Conservation (phyloP, 306 rosid genomes). For the Prunus kanzakura region DNA sequence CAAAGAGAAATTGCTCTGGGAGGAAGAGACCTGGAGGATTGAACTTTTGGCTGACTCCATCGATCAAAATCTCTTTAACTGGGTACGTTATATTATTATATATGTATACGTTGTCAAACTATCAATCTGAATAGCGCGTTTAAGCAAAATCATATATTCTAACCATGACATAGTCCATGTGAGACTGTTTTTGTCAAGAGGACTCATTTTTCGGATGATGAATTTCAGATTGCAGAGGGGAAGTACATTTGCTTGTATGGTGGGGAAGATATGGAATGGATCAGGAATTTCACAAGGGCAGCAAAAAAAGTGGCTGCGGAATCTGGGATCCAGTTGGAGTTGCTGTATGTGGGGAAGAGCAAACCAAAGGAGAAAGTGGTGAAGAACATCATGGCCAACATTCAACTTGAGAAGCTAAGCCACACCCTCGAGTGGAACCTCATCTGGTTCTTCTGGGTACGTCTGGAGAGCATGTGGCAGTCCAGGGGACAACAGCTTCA, state of each 20-base stretch:
- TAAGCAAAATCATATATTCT: not conserved
- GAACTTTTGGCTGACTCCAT: slow-evolving; percentile 45
- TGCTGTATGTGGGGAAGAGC: slow-evolving; percentile 60
- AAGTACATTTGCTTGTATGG: slow-evolving; percentile 58
- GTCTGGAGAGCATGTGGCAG: slow-evolving; percentile 15
- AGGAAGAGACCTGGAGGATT: slow-evolving; percentile 49
- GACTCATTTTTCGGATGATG: not conserved
- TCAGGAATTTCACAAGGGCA: slow-evolving; percentile 32
- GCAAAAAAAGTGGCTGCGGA: slow-evolving; percentile 5
- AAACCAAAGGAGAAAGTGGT: slow-evolving; percentile 39
- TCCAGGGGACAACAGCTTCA: slow-evolving; percentile 11
- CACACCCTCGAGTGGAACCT: slow-evolving; percentile 26
- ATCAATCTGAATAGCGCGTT: not conserved
- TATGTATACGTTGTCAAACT: not conserved
- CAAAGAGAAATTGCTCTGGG: slow-evolving; percentile 57
- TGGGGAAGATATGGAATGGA: slow-evolving; percentile 56
- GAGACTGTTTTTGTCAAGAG: not conserved
- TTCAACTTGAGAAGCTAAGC: slow-evolving; percentile 33
- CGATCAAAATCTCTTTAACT: slow-evolving; percentile 23
- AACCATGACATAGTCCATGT: too few relatives aligned
- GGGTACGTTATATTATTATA: slow-evolving; percentile 35
- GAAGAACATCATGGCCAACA: slow-evolving; percentile 10
- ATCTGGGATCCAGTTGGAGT: slow-evolving; percentile 36
- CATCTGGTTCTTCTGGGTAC: slow-evolving; percentile 71
- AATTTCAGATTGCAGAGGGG: slow-evolving; percentile 43